Evolutionary conservation across 1,139 yeast genomes (phyloP), one percentile per base, ranked within the genome.

Genomic region (Suhomyces coccinellae): DNA sequence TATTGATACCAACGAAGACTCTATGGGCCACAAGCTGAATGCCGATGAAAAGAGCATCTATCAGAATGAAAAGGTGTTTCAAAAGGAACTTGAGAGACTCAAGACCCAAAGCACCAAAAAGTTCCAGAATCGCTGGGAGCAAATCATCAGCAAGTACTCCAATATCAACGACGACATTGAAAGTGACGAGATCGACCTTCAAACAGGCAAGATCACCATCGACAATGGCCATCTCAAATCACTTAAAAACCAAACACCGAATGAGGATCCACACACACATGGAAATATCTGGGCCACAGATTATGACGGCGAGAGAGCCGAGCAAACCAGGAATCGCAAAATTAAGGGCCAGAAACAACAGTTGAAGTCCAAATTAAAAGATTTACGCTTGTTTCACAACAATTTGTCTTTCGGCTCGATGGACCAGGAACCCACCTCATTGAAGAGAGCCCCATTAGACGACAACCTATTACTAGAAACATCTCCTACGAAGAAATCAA

Each of bases 161-260:
- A 54, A 62, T 3, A 63, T 77, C n/a, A 75, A 73, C 40, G 80
- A 75, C 51, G 69, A 69, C 2, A 63, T 67, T 12, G 83, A 80
- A 49, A 85, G 87, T 41, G 91, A 85, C 58, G 75, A 83, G 27
- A 67, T 85, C n/a, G 87, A 85, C 56, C 57, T 85, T 26, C 57
- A 59, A 4, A 79, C 87, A 0, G 89, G 90, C 2, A 69, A 73
- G 42, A 75, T 85, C 6, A 59, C 80, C 3, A 74, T 67, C 14
- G 87, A 85, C 53, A 76, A 78, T 46, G 93, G 93, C 2, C 93
- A 85, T 59, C 53, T 85, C 22, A 63, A 75, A 43, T 73, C 80
- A 3, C 53, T 79, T 39, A 33, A 24, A 9, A 36, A 26, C 24
- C 45, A 42, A 33, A 26, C 22, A 1, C 38, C 48, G 47, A 12